Conservation (phyloP, 345 rosid species). For the Linum usitatissimum region DNA sequence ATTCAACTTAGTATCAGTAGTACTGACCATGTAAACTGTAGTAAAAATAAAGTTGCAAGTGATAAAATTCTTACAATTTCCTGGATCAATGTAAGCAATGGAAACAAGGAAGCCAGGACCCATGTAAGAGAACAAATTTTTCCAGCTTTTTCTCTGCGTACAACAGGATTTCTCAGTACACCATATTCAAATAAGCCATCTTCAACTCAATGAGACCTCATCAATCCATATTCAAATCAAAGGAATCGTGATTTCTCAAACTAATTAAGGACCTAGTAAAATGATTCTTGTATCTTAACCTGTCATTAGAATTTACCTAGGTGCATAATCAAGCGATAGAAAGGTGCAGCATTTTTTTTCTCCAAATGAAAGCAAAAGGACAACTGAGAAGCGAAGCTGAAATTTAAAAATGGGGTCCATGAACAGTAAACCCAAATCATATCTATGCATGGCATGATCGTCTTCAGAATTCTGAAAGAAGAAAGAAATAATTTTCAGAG, state of each 20-base stretch:
- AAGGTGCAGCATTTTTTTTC: not conserved
- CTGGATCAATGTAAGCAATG: slow-evolving; percentile 95
- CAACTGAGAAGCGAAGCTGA: not conserved
- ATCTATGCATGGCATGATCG: not conserved
- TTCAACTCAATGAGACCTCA: no score
- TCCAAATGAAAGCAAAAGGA: not conserved
- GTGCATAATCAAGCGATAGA: not conserved
- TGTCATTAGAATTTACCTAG: not conserved
- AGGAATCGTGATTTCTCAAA: not conserved
- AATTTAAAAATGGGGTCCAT: not conserved
- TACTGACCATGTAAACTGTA: not conserved
- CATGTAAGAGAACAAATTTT: slow-evolving; percentile 71
- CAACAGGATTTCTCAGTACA: not conserved
- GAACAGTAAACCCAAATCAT: not conserved
- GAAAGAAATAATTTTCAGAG: not conserved
- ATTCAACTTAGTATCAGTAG: slow-evolving; percentile 8
- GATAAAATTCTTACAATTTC: slow-evolving; percentile 57
- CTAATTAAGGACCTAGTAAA: not conserved
- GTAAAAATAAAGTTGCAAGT: not conserved
- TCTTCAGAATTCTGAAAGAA: not conserved
- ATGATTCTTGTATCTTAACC: not conserved
- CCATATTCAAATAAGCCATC: not conserved
- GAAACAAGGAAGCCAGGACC: slow-evolving; percentile 97
- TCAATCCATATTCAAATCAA: not conserved
- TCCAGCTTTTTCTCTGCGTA: slow-evolving; percentile 83